phyloP scores from a whole-genome alignment of 192 early-diverging fungal species.

The Coemansia sp. region DNA sequence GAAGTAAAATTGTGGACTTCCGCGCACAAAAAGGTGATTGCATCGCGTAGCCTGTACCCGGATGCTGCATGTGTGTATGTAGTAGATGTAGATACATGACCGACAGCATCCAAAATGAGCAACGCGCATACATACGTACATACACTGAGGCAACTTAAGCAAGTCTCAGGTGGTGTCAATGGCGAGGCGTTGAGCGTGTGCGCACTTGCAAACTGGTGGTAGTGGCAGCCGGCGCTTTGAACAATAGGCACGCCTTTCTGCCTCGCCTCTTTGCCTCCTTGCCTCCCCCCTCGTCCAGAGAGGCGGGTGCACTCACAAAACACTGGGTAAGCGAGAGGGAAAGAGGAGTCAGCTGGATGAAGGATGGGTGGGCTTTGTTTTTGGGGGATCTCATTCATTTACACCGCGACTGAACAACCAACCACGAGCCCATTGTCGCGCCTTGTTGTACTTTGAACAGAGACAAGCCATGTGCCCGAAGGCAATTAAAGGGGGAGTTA shows the following conservation, averaged over 20 bases:
- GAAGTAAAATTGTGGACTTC: too few relatives aligned
- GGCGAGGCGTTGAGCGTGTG: constrained; percentile 3
- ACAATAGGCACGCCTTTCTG: constrained; percentile 2
- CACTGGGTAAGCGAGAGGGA: not conserved
- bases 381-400: not conserved
- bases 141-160: not conserved
- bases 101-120: too few relatives aligned
- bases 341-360: constrained; percentile 2
- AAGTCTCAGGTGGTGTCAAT: not conserved
- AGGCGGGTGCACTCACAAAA: not conserved
- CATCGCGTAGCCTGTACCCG: not conserved
- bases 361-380: not conserved
- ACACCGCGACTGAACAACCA: not conserved
- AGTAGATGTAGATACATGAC: not conserved
- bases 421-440: not conserved
- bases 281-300: constrained; percentile 5
- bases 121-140: not conserved
- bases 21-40: too few relatives aligned
- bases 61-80: not conserved
- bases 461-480: too few relatives aligned
- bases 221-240: not conserved
- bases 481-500: too few relatives aligned
- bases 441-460: too few relatives aligned
- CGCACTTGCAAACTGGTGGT: not conserved
- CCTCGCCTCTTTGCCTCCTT: too few relatives aligned